Conservation (phyloP, 768 basidiomycete genomes). For the Ramaria rubella region DNA sequence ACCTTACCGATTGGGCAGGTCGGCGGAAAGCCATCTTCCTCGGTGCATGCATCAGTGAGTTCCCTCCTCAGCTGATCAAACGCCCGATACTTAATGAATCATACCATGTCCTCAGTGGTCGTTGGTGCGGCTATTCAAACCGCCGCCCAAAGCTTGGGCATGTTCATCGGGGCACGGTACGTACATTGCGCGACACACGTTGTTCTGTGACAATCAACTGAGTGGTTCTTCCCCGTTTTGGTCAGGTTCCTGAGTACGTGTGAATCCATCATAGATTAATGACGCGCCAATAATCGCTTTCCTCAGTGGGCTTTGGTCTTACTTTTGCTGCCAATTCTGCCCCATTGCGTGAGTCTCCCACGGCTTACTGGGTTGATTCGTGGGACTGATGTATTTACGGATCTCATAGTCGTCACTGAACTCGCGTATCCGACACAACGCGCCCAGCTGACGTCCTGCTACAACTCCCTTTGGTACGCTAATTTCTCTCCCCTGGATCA, state of each 20-base stretch:
- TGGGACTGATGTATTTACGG: background rate
- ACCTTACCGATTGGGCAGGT: slow-evolving; percentile 45
- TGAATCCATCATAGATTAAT: background rate
- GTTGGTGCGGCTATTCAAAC: slow-evolving; percentile 9
- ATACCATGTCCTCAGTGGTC: background rate
- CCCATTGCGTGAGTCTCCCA: slow-evolving; percentile 1
- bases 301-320: slow-evolving; percentile 63
- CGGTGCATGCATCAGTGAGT: slow-evolving; percentile 33
- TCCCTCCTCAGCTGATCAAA: background rate
- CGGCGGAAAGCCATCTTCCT: slow-evolving; percentile 44
- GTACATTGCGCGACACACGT: background rate
- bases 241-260: slow-evolving; percentile 8
- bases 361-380: background rate
- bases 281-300: background rate
- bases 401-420: slow-evolving; percentile 56
- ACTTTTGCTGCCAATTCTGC: slow-evolving; percentile 49
- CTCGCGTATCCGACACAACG: slow-evolving; percentile 82
- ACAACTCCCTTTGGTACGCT: slow-evolving; percentile 78
- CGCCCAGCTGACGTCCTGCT: slow-evolving; percentile 67
- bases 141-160: slow-evolving; percentile 4
- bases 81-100: background rate
- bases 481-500: background rate
- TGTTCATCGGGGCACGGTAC: slow-evolving; percentile 11
- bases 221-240: background rate
- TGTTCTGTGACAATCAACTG: background rate